Base-by-base conservation (phyloP, 345 rosid genomes). In the Eucalyptus urophylla region DNA sequence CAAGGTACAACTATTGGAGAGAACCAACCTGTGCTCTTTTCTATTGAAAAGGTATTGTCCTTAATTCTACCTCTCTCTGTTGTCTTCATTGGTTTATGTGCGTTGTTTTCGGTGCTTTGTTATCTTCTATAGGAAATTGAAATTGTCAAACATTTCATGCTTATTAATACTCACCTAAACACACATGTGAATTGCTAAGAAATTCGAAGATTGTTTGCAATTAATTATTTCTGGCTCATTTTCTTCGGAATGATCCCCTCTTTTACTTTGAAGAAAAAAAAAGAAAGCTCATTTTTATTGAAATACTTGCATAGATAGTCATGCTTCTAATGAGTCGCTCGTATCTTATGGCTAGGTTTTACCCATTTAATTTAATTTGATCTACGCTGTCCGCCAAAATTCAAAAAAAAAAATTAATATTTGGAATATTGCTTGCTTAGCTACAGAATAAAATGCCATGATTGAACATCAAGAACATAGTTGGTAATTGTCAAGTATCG, bases 81-180 rank as follows among this genome's bases (percentile, higher is more conserved):
- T 29, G 10, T n/a, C 19, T 65, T 14, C 76, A n/a, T 14, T n/a
- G 76, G 76, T n/a, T 29, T n/a, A 62, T 13, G 16, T 27, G 17
- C 72, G 4, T 14, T 2, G 9, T 5, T 6, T 0, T 62, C 0
- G 17, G 5, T 4, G 72, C 33, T 0, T 29, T 29, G 19, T 62
- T 62, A 14, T 14, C 14, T 62, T 62, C 33, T 7, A 0, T 2
- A 14, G 4, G 19, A 62, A 4, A 62, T 62, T 62, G 5, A 29
- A 62, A 62, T 62, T 13, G 33, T 1, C 9, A 14, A 14, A 29
- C 33, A 29, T 13, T 13, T 62, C 19, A 14, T 14, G 19, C 37
- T 14, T 29, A 0, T 62, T 29, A 0, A 62, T 4, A 1, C 19
- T 29, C 3, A 0, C 33, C 17, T 0, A 6, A 27, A 0, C 72